Evolutionary conservation across 352 stramenopile species (phyloP), one percentile per base, ranked within the genome.

Genomic region (Phytopythium montanum): DNA sequence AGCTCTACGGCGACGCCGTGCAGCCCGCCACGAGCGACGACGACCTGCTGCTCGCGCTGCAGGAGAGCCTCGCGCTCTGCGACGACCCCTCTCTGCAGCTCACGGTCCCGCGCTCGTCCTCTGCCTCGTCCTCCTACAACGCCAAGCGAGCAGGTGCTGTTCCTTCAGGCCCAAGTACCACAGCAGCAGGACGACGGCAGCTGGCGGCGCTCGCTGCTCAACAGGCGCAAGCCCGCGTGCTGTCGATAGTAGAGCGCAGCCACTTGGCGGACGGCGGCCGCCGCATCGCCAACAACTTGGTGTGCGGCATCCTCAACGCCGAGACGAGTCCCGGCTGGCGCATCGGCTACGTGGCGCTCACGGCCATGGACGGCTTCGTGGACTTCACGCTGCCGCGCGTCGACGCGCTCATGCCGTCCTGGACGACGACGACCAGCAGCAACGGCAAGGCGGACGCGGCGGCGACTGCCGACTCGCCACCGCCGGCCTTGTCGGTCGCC

Each of bases 361-460:
- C 72, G 26, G 76, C 79, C 16, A 89, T 94, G 79, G 73, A 84
- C 10, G 85, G 85, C 14, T 94, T 94, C 61, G 85, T 94, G 28
- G 81, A 94, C 49, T 89, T 92, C 39, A 73, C 81, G 19, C 55
- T 94, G 55, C 80, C 85, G 3, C 67, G 66, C 46, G 70, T 90
- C 21, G 77, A 88, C 48, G 58, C 69, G 23, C 69, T 90, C n/a
- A 67, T 87, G 53, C 71, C 81, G 19, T 72, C 76, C 0, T 87
- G 81, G 81, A 67, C 68, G 9, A 62, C 54, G 59, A 54, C n/a
- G n/a, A n/a, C n/a, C n/a, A n/a, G n/a, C n/a, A n/a, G 33, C 39
- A 7, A 8, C 36, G 9, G 25, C 56, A 18, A 52, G 36, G 19
- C 31, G 34, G 18, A 29, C 29, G 23, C n/a, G 7, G 6, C 10